Evolutionary conservation across 192 early-diverging fungal genomes (phyloP).

Genomic region (Podila minutissima): DNA sequence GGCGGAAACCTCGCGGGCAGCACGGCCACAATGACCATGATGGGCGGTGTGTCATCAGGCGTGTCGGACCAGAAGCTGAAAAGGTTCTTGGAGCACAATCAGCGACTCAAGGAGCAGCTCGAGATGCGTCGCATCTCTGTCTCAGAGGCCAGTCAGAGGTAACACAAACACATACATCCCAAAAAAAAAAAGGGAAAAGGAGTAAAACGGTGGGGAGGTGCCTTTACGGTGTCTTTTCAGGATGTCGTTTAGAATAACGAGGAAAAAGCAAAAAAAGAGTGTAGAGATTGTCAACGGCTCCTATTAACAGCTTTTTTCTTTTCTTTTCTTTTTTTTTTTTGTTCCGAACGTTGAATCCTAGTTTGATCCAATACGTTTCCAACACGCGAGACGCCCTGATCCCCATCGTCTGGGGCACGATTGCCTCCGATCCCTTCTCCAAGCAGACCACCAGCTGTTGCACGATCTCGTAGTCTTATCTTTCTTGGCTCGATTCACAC

Average conservation of each 20-base stretch:
- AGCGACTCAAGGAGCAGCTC: conserved; percentile 76
- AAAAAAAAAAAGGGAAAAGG: too few species aligned
- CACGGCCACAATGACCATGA: background rate
- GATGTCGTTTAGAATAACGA: too few species aligned
- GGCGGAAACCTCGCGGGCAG: background rate
- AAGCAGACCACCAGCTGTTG: background rate
- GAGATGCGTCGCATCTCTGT: conserved; percentile 80
- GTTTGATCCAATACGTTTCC: conserved; percentile 4
- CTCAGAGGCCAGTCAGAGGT: conserved; percentile 71
- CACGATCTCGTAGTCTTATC: background rate
- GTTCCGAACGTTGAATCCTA: background rate
- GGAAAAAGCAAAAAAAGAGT: too few species aligned
- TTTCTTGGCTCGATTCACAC: background rate
- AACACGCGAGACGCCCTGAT: background rate
- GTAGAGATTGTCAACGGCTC: background rate
- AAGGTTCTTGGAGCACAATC: conserved; percentile 78
- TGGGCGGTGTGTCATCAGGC: conserved; percentile 4
- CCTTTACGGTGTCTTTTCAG: too few species aligned
- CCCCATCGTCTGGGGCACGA: background rate
- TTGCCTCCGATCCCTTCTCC: background rate
- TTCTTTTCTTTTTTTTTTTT: background rate
- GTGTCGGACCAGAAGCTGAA: conserved; percentile 73
- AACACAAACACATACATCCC: background rate
- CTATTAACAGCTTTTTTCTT: background rate
- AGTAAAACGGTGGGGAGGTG: too few species aligned